Evolutionary conservation across 805 yeast genomes (phyloP).

Genomic region (Wickerhamomyces queroliae): DNA sequence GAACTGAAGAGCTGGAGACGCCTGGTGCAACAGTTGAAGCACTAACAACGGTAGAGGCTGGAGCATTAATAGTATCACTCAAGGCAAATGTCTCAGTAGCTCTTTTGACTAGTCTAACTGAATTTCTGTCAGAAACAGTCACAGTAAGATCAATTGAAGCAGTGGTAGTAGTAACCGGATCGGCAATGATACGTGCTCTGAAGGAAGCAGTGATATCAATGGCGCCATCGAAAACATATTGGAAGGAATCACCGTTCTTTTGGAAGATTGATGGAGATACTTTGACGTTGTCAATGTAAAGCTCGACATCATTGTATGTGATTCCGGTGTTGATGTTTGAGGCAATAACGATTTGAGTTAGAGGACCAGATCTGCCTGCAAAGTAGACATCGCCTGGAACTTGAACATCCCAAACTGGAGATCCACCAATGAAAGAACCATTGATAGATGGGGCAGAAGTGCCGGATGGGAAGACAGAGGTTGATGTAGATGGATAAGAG

Average conservation of each 20-base stretch:
- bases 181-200: background rate
- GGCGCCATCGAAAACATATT: background rate
- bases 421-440: slow-evolving; percentile 1
- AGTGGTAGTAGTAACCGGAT: background rate
- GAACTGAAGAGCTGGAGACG: background rate
- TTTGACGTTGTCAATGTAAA: background rate
- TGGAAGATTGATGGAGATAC: slow-evolving; percentile 2
- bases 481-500: background rate
- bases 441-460: slow-evolving; percentile 1
- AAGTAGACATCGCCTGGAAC: slow-evolving; percentile 1
- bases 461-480: background rate
- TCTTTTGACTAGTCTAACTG: slow-evolving; percentile 1
- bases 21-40: background rate
- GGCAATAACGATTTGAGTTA: background rate
- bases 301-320: background rate
- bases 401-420: slow-evolving; percentile 1
- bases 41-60: background rate
- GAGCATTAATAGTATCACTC: background rate
- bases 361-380: slow-evolving; percentile 2
- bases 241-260: background rate
- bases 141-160: slow-evolving; percentile 1
- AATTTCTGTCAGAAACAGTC: background rate
- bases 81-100: background rate
- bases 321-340: background rate
- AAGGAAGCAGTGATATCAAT: background rate